Evolutionary conservation across 176 grass and related monocot species (phyloP).

Genomic region (Carex cristatella): DNA sequence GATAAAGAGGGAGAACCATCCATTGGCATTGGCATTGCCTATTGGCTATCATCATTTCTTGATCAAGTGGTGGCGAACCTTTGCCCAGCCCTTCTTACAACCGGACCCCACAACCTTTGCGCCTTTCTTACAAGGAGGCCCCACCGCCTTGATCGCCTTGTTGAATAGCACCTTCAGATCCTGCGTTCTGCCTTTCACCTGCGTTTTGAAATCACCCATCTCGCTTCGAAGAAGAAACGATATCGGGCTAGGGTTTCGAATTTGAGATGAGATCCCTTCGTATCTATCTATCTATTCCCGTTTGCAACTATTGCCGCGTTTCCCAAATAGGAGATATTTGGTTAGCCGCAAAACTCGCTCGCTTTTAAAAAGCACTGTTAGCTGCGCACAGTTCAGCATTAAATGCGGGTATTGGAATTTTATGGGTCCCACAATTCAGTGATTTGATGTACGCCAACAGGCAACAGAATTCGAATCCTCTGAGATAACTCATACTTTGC

Average conservation of each 20-base stretch:
- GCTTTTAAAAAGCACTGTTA: not conserved
- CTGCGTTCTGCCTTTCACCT: conserved; percentile 23
- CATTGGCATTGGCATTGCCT: too few species aligned
- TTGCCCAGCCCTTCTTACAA: conserved; percentile 40
- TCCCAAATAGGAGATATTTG: not conserved
- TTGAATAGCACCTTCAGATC: conserved; percentile 27
- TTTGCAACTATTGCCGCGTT: not conserved
- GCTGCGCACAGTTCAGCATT: not conserved
- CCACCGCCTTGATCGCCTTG: conserved; percentile 30
- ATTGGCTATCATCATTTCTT: conserved; percentile 8
- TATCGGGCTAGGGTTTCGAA: not conserved
- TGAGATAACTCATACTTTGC: too few species aligned
- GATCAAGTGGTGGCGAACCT: conserved; percentile 25
- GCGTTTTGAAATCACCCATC: conserved; percentile 32
- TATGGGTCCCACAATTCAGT: not conserved
- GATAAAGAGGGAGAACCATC: not conserved
- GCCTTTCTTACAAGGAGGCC: conserved; percentile 34
- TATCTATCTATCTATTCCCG: too few species aligned
- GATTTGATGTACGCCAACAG: not conserved
- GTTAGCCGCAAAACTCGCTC: not conserved
- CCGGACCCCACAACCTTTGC: conserved; percentile 14
- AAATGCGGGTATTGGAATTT: not conserved
- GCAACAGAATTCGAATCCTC: too few species aligned
- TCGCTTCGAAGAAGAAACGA: not conserved
- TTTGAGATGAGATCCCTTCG: not conserved